Conservation (phyloP, 2,329 filamentous ascomycete species). For the Epichloe gansuensis region DNA sequence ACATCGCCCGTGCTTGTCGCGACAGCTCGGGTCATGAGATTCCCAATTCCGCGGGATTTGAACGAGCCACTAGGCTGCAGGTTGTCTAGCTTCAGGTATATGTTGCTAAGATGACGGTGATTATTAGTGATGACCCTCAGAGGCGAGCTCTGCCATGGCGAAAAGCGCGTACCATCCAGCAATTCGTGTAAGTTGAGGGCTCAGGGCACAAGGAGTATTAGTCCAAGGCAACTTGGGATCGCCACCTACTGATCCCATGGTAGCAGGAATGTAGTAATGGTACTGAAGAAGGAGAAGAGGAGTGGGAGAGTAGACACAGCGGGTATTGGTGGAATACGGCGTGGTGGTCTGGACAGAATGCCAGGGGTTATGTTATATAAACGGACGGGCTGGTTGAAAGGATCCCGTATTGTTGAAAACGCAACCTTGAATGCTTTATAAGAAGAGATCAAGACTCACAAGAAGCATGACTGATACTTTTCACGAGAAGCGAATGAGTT, state of each 20-base stretch:
- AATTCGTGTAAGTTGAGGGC: conserved; percentile 50
- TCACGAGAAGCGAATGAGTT: not conserved
- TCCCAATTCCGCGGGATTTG: conserved; percentile 69
- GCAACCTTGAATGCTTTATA: too few relatives aligned
- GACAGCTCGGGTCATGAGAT: conserved; percentile 44
- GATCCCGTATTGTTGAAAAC: conserved; percentile 2
- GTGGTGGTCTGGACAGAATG: not conserved
- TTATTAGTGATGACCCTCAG: not conserved
- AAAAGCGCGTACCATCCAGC: conserved; percentile 53
- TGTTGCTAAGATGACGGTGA: conserved; percentile 36
- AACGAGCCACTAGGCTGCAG: conserved; percentile 78
- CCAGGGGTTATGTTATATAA: not conserved
- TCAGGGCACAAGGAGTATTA: conserved; percentile 59
- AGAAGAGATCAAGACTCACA: not conserved
- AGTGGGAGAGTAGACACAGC: not conserved
- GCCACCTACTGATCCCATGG: conserved; percentile 29
- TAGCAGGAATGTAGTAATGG: not conserved
- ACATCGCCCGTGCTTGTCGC: conserved; percentile 22
- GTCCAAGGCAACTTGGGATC: conserved; percentile 48
- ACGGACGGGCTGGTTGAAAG: conserved; percentile 2
- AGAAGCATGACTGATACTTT: not conserved
- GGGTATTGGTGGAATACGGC: not conserved
- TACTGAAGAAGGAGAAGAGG: not conserved
- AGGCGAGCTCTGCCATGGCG: not conserved
- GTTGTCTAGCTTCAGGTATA: conserved; percentile 78